phyloP scores from a whole-genome alignment of 768 basidiomycete species.

The Leccinum rimulosum region DNA sequence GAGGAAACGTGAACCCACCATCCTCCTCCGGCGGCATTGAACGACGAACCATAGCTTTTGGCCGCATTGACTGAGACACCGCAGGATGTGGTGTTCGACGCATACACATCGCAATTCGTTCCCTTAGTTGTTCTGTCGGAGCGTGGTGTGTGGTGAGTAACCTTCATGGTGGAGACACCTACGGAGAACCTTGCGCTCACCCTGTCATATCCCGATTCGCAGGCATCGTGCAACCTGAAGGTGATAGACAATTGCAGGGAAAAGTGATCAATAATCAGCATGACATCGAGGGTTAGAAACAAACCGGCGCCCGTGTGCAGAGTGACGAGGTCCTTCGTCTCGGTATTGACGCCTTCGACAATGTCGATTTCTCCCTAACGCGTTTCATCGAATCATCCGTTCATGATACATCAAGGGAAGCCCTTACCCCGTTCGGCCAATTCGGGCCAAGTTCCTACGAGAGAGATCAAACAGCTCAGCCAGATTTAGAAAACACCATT shows the following conservation, averaged over 20 bases:
- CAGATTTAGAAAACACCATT: neutral
- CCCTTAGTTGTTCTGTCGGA: constrained; percentile 18
- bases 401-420: neutral
- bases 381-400: neutral
- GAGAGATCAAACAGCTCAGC: neutral
- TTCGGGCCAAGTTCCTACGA: constrained; percentile 27
- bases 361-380: constrained; percentile 34
- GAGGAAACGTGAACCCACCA: constrained; percentile 23
- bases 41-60: constrained; percentile 33
- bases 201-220: constrained; percentile 28
- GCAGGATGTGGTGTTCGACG: constrained; percentile 29
- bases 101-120: constrained; percentile 32
- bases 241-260: neutral
- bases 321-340: constrained; percentile 24
- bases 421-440: constrained; percentile 26
- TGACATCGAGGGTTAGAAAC: neutral
- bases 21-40: constrained; percentile 37
- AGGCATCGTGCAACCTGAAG: constrained; percentile 36
- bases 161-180: neutral
- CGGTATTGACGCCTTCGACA: constrained; percentile 35
- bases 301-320: constrained; percentile 29
- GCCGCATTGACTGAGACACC: constrained; percentile 26
- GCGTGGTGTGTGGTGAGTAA: neutral
- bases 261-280: neutral
- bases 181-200: constrained; percentile 11